Conservation (phyloP, 345 rosid genomes). For the Lepidium didymum region DNA sequence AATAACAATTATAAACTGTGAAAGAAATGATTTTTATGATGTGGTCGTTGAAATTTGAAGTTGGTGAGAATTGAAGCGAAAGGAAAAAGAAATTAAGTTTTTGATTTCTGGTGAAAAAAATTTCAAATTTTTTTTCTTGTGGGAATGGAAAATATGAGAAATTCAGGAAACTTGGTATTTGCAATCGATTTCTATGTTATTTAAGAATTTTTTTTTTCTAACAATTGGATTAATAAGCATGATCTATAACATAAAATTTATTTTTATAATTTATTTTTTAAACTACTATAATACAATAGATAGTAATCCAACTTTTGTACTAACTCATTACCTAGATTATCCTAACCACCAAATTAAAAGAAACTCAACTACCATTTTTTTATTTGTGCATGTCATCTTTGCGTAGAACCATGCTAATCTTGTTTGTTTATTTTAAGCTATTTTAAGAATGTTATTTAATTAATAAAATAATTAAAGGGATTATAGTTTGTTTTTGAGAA, state of each 20-base stretch:
- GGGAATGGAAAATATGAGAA: not conserved
- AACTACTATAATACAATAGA: too few species aligned
- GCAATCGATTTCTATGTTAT: not conserved
- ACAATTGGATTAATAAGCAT: too few species aligned
- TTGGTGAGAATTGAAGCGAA: slow-evolving; percentile 31
- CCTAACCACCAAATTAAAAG: too few species aligned
- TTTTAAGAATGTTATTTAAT: not conserved
- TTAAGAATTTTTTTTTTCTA: not conserved
- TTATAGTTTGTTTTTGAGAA: not conserved
- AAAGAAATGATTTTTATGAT: not conserved
- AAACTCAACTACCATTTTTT: too few species aligned
- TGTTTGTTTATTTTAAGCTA: not conserved
- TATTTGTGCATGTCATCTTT: too few species aligned
- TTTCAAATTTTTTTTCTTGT: not conserved
- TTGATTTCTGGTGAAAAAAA: not conserved
- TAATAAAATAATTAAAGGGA: not conserved
- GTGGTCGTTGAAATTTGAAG: slow-evolving; percentile 17
- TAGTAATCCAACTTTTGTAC: too few species aligned
- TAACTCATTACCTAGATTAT: too few species aligned
- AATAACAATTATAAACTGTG: not conserved
- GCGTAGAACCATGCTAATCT: too few species aligned
- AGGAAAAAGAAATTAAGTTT: not conserved
- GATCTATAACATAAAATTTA: too few species aligned
- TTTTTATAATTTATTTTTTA: too few species aligned
- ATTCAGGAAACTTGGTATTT: slow-evolving; percentile 19